Evolutionary conservation across 176 grass and related monocot genomes (phyloP), one percentile per base, ranked within the genome.

Genomic region (Ensete glaucum): DNA sequence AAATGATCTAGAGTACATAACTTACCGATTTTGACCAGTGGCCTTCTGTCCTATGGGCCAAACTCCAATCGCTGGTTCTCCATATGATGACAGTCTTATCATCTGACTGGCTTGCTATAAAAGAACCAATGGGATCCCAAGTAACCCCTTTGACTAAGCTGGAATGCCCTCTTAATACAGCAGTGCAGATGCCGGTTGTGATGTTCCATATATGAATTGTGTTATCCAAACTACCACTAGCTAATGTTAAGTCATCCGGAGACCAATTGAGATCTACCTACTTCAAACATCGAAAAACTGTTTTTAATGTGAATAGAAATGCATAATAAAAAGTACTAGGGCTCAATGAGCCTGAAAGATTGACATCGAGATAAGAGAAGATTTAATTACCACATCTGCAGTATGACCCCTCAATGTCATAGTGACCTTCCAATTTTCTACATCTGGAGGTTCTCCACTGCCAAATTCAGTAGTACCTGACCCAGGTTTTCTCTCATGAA

Each of bases 241-340:
- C 95, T 78, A 99, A 80, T 48, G 82, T 99, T 75, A 76, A 80
- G 71, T 99, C 95, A 82, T 99, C 91, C 52, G 95, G 90, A 55
- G 95, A 99, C 95, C 95, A 99, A 86, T 91, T 99, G 71, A 99
- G 90, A 83, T 99, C 95, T 67, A 99, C 95, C 95, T 99, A 89
- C 73, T 91, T 89, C 59, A 80, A 48, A 54, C 86, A 89, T 81
- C 65, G 76, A 62, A 49, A 72, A 72, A 72, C 12, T 55, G 13
- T 9, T 73, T 12, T 51, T 26, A 8, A 26, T 63, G 48, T 26
- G 23, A 21, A 20, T 9, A 21, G 2, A 85, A 87, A 77, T 6
- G 64, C 43, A 88, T 64, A 81, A 51, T 64, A 20, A 4, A 63
- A 49, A 21, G 11, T 17, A 73, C 16, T 17, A 27, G 9, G n/a